These are phyloP conservation scores for Trapa incisa DNA, from an alignment of 345 rosid species.

Conservation along the genomic window DNA sequence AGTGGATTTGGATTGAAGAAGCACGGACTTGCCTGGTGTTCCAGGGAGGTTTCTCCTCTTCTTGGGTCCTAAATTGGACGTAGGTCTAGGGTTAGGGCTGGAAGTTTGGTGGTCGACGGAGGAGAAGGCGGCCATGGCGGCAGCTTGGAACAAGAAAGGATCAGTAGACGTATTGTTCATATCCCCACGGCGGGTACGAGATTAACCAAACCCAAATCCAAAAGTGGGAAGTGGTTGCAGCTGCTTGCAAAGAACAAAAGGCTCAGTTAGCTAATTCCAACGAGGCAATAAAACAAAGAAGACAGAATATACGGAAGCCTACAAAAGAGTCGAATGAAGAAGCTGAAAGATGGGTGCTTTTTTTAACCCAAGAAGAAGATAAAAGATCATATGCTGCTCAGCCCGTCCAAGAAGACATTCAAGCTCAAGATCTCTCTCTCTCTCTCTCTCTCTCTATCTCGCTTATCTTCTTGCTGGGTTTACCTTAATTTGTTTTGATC, in stretches of 20 bases:
- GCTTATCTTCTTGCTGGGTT: background rate
- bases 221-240: slow-evolving; percentile 11
- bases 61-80: slow-evolving; percentile 40
- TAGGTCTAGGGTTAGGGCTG: slow-evolving; percentile 54
- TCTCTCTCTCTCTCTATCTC: background rate
- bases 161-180: slow-evolving; percentile 45
- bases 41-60: slow-evolving; percentile 91
- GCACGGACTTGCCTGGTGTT: slow-evolving; percentile 46
- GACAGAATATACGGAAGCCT: no score
- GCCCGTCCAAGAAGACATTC: slow-evolving; percentile 11
- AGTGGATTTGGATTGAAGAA: no score
- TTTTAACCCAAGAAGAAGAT: no score
- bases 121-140: slow-evolving; percentile 37
- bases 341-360: no score
- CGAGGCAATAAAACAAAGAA: background rate
- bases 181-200: slow-evolving; percentile 24
- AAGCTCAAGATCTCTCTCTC: background rate
- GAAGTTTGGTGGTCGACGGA: slow-evolving; percentile 34
- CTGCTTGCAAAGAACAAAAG: background rate
- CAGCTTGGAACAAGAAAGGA: slow-evolving; percentile 28
- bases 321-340: no score
- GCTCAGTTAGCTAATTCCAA: background rate
- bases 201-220: slow-evolving; percentile 15
- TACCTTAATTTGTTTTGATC: background rate
- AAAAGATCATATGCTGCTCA: slow-evolving; percentile 19